Conservation (phyloP, 108 stramenopile genomes). For the Parietichytrium sp. region DNA sequence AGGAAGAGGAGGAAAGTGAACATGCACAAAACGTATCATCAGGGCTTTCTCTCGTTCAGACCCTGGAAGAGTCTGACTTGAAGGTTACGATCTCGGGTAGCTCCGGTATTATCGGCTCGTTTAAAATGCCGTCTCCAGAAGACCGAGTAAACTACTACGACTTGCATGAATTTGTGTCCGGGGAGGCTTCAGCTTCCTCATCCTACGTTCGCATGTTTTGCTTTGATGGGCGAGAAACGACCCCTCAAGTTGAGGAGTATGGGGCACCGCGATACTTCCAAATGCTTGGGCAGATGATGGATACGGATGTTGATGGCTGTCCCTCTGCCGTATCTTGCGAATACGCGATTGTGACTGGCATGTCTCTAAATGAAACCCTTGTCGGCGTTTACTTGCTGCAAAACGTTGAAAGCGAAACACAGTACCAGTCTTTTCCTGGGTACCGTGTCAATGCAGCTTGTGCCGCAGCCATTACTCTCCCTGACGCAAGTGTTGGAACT, state of each 20-base stretch:
- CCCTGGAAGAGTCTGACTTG: background rate
- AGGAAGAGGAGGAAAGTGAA: background rate
- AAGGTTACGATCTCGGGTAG: background rate
- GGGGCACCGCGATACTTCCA: constrained; percentile 15
- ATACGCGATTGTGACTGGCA: background rate
- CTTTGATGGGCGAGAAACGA: background rate
- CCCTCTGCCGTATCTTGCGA: background rate
- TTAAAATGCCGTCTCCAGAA: background rate
- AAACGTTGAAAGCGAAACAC: too few relatives aligned
- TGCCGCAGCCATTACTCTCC: too few relatives aligned
- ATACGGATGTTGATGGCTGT: background rate
- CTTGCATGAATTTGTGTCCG: too few relatives aligned
- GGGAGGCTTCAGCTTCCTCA: background rate
- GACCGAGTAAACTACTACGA: too few relatives aligned
- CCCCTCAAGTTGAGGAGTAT: background rate
- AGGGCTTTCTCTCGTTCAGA: too few relatives aligned
- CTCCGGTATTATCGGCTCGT: background rate
- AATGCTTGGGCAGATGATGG: background rate
- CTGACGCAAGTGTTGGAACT: background rate
- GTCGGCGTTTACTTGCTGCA: background rate
- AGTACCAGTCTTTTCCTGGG: background rate
- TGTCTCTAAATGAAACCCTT: background rate
- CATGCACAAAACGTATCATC: too few relatives aligned
- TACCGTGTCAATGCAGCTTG: background rate
- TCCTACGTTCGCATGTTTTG: background rate